A percentile compares a stretch with the other conserved stretches of the same genome.
phyloP scores from a whole-genome alignment of 768 basidiomycete species.

The Russula emetica region DNA sequence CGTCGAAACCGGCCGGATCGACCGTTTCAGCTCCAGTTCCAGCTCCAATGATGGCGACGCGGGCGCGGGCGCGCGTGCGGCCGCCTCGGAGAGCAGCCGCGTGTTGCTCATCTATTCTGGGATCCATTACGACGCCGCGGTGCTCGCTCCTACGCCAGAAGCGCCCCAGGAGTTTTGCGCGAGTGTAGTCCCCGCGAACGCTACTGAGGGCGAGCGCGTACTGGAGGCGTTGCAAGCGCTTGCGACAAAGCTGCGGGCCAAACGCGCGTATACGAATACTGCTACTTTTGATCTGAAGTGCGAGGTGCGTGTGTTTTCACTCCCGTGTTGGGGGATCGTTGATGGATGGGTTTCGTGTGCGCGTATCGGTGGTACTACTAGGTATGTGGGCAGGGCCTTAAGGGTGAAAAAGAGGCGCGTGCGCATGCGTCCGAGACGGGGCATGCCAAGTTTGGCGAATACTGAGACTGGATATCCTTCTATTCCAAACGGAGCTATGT shows the following conservation, averaged over 20 bases:
- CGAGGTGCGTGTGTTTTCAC: conserved; percentile 47
- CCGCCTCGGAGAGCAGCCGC: conserved; percentile 33
- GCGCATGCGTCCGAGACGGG: conserved; percentile 85
- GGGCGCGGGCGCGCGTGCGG: conserved; percentile 34
- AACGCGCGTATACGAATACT: conserved; percentile 88
- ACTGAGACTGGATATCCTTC: conserved; percentile 36
- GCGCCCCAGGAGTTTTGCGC: conserved; percentile 88
- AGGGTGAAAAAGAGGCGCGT: conserved; percentile 91
- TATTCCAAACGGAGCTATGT: neutral
- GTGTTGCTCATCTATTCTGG: conserved; percentile 87
- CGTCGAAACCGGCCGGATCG: conserved; percentile 87
- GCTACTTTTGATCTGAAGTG: conserved; percentile 88
- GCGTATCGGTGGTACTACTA: conserved; percentile 31
- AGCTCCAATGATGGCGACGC: conserved; percentile 37
- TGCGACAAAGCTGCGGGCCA: conserved; percentile 64
- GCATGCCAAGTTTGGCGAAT: conserved; percentile 81
- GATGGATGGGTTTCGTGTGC: neutral
- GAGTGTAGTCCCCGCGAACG: conserved; percentile 57
- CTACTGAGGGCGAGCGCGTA: conserved; percentile 47
- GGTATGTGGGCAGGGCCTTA: conserved; percentile 80
- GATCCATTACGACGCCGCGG: conserved; percentile 93
- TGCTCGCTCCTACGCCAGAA: conserved; percentile 69
- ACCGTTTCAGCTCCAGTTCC: conserved; percentile 56
- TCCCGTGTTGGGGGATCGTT: conserved; percentile 5
- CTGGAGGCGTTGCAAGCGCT: conserved; percentile 65